Conservation (phyloP, 495 filamentous ascomycete genomes). For the Niebla homalea region DNA sequence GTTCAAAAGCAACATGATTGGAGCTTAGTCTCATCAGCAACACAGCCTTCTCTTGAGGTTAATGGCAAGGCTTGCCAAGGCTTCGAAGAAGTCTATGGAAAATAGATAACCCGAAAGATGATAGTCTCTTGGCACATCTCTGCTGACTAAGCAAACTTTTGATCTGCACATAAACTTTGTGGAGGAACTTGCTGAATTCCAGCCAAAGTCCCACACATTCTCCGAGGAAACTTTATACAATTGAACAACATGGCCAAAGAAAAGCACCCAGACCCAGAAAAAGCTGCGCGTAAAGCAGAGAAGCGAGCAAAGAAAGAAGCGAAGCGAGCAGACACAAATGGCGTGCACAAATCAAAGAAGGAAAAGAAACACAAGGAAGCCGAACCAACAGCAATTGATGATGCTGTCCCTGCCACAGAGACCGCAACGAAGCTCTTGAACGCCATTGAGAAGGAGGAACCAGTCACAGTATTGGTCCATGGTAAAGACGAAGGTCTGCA, state of each 20-base stretch:
- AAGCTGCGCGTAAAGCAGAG: slow-evolving; percentile 43
- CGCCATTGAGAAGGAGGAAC: slow-evolving; percentile 21
- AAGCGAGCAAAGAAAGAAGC: slow-evolving; percentile 73
- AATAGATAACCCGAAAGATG: no score
- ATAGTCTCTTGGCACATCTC: no score
- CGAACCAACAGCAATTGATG: slow-evolving; percentile 22
- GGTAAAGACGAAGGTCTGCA: slow-evolving; percentile 33
- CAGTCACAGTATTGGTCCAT: slow-evolving; percentile 42
- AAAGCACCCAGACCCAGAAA: slow-evolving; percentile 25
- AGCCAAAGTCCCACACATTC: no score
- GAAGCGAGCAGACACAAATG: slow-evolving; percentile 63
- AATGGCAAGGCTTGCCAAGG: no score
- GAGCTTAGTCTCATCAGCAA: no score
- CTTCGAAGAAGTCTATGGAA: no score
- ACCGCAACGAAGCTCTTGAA: slow-evolving; percentile 30
- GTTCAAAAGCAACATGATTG: no score
- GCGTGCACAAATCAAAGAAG: slow-evolving; percentile 46
- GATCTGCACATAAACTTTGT: no score
- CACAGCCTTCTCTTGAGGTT: no score
- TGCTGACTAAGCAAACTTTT: no score
- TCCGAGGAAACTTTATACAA: not conserved
- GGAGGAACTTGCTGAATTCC: no score
- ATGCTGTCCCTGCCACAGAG: slow-evolving; percentile 41
- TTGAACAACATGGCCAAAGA: slow-evolving; percentile 38
- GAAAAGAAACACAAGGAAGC: slow-evolving; percentile 10